Conservation (phyloP, 768 basidiomycete species). For the Kwoniella pini region DNA sequence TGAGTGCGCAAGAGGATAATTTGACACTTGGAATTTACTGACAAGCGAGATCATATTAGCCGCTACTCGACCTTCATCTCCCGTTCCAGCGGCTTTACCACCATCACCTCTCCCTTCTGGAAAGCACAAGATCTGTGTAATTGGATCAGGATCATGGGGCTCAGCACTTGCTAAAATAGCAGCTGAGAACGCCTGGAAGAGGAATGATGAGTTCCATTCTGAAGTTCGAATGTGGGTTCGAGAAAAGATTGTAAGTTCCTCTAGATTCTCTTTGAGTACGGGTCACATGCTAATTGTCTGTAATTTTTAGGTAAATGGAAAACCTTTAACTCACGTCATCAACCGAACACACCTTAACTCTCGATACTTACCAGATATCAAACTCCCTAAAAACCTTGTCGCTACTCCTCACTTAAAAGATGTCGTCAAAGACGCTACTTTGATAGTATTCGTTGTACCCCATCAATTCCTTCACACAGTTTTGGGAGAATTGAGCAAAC, state of each 20-base stretch:
- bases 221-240: constrained; percentile 59
- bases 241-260: constrained; percentile 56
- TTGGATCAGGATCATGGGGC: constrained; percentile 56
- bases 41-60: constrained; percentile 22
- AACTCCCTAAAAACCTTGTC: constrained; percentile 55
- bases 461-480: constrained; percentile 55
- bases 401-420: constrained; percentile 56
- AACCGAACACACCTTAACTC: constrained; percentile 58
- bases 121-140: constrained; percentile 53
- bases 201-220: constrained; percentile 55
- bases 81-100: constrained; percentile 39
- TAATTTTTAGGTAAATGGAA: constrained; percentile 49
- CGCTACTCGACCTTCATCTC: constrained; percentile 52
- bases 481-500: constrained; percentile 37
- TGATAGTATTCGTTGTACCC: constrained; percentile 57
- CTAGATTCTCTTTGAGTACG: not conserved
- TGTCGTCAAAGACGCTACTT: constrained; percentile 57
- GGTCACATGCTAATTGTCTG: not conserved
- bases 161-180: constrained; percentile 56
- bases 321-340: constrained; percentile 57
- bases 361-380: constrained; percentile 57
- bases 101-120: constrained; percentile 48
- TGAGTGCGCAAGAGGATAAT: no score
- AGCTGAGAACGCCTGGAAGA: constrained; percentile 51
- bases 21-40: no score